Base-by-base conservation (phyloP, 768 basidiomycete species). In the Russula foetens region DNA sequence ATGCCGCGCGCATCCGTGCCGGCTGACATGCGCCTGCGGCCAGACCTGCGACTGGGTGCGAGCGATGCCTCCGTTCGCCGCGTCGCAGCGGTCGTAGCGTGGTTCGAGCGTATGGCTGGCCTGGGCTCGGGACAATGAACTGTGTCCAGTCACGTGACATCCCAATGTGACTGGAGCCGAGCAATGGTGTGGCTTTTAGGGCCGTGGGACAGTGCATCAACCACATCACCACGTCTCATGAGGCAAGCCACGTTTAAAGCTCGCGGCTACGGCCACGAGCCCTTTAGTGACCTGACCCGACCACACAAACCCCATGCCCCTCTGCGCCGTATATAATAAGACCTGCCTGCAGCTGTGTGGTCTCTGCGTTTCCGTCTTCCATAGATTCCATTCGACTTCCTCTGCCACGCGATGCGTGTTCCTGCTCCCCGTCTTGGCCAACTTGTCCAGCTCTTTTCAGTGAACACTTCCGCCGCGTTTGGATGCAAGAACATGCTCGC, bases 21-120 rank as follows among this genome's bases (percentile, higher is more conserved):
- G 1, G 76, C 75, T 29, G 79, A 92, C 69, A 73, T 74, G 19
- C 75, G 75, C 6, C 72, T 88, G 6, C 79, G 88, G 7, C 89
- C 90, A 19, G 90, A 92, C 70, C 70, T 91, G 44, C 77, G 88
- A 35, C 75, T 92, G 3, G 87, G 84, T 1, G 74, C 75, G 60
- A 88, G 84, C 59, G 89, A 92, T 58, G 81, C 83, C 9, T 78
- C 77, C 8, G 85, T 92, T 15, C 77, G 81, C 57, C 85, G 79
- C 60, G 89, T 92, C 0, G 80, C 84, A 0, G 73, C 76, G 19
- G 76, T 89, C 31, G 88, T 84, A 2, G 67, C 68, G 6, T 92
- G 90, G 90, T 86, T 92, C 60, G 82, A 90, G 70, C 69, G 68
- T n/a, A 83, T 86, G 75, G 86, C 87, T 4, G 88, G 88, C 0